Percentiles rank a stretch among this genome's conserved stretches.
These are phyloP conservation scores for Kwoniella shandongensis DNA, from an alignment of 768 basidiomycete genomes.

Conservation along the genomic window DNA sequence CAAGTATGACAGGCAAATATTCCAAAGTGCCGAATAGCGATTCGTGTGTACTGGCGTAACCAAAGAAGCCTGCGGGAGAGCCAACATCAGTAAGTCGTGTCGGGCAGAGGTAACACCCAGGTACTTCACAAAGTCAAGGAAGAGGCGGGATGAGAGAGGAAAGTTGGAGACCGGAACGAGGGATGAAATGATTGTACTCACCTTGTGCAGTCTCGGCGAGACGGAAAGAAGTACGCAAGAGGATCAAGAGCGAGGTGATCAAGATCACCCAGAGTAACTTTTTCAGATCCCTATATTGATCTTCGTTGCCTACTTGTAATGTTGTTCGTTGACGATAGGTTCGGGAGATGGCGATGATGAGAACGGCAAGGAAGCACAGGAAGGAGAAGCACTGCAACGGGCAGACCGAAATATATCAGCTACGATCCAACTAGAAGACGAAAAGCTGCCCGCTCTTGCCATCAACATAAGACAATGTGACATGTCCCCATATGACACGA, in stretches of 20 bases:
- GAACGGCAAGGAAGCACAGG: conserved; percentile 45
- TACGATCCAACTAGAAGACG: neutral
- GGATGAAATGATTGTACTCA: conserved; percentile 14
- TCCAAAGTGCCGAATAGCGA: conserved; percentile 44
- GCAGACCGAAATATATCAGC: neutral
- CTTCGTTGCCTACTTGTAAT: too few relatives aligned
- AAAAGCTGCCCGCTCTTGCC: neutral
- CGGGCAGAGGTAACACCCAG: too few relatives aligned
- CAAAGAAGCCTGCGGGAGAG: conserved; percentile 44
- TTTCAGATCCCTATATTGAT: neutral
- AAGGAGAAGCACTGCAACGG: conserved; percentile 44
- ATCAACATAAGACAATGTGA: neutral
- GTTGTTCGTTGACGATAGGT: neutral
- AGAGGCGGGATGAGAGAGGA: too few relatives aligned
- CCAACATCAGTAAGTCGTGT: too few relatives aligned
- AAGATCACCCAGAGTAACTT: conserved; percentile 42
- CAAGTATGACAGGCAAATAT: conserved; percentile 43
- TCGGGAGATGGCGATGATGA: conserved; percentile 41
- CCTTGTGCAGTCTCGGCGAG: conserved; percentile 54
- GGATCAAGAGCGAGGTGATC: conserved; percentile 43
- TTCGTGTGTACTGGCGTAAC: conserved; percentile 40
- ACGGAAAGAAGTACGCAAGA: conserved; percentile 51
- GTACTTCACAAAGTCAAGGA: too few relatives aligned
- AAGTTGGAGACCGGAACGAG: neutral
- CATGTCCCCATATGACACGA: neutral